phyloP scores from a whole-genome alignment of 2,329 filamentous ascomycete genomes.

The Cordyceps tenuipes region DNA sequence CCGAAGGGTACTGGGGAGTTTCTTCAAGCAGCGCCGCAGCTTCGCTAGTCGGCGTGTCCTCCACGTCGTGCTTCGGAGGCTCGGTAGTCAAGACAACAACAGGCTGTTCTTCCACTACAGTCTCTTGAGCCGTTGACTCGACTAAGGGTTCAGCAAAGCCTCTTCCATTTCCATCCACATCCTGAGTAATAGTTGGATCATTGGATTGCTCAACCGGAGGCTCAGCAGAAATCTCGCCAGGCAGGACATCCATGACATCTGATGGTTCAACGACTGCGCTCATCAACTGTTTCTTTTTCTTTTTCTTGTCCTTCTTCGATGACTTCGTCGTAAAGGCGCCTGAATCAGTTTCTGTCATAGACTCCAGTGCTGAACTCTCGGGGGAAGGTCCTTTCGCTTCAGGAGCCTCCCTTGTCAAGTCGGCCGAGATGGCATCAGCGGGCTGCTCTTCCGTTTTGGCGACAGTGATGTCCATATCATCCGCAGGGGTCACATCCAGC shows the following conservation, averaged over 20 bases:
- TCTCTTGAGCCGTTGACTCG: slow-evolving; percentile 16
- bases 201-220: not conserved
- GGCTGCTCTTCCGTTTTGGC: not conserved
- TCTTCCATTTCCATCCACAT: slow-evolving; percentile 3
- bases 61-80: slow-evolving; percentile 16
- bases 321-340: not conserved
- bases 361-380: not conserved
- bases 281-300: slow-evolving; percentile 20
- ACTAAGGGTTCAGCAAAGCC: not conserved
- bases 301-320: slow-evolving; percentile 24
- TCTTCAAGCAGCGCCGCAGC: not conserved
- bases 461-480: not conserved
- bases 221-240: not conserved
- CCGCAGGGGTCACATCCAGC: not conserved
- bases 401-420: not conserved
- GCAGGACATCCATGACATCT: not conserved
- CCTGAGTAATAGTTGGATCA: not conserved
- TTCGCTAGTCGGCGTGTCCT: slow-evolving; percentile 11
- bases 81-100: slow-evolving; percentile 4
- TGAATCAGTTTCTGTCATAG: not conserved
- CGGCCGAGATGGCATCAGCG: not conserved
- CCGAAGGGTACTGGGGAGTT: not conserved
- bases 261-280: slow-evolving; percentile 2
- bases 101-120: not conserved
- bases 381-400: not conserved